phyloP scores from a whole-genome alignment of 73 alveolate genomes.

The Paramecium tetraurelia region DNA sequence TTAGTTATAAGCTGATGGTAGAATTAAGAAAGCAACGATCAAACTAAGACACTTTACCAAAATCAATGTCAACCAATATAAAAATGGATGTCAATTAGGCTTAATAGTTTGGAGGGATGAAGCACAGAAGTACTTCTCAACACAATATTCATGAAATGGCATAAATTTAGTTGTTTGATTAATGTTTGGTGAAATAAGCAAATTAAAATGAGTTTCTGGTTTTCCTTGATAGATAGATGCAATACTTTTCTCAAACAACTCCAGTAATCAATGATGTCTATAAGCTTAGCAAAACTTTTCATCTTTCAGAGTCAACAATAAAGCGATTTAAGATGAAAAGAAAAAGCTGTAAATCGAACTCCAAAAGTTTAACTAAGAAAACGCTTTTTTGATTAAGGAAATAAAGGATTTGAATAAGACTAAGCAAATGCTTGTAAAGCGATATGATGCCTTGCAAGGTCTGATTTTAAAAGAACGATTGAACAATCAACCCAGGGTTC shows the following conservation, averaged over 20 bases:
- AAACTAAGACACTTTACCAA: slow-evolving; percentile 21
- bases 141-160: slow-evolving; percentile 3
- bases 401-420: not conserved
- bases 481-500: not conserved
- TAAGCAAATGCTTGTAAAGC: not conserved
- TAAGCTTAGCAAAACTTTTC: not conserved
- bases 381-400: not conserved
- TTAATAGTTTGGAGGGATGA: not conserved
- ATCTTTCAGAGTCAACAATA: not conserved
- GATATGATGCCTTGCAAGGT: not conserved
- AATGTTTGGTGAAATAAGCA: not conserved
- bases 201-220: not conserved
- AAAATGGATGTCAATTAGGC: not conserved
- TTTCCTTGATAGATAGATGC: not conserved
- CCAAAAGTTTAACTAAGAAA: not conserved
- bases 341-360: not conserved
- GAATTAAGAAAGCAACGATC: slow-evolving; percentile 25
- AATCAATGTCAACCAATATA: not conserved
- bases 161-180: slow-evolving; percentile 23
- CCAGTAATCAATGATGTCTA: not conserved
- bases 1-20: not conserved
- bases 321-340: not conserved
- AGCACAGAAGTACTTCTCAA: slow-evolving; percentile 40
- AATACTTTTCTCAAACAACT: not conserved
- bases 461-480: not conserved